phyloP scores from a whole-genome alignment of 345 rosid species.

The Citrus trifoliata region DNA sequence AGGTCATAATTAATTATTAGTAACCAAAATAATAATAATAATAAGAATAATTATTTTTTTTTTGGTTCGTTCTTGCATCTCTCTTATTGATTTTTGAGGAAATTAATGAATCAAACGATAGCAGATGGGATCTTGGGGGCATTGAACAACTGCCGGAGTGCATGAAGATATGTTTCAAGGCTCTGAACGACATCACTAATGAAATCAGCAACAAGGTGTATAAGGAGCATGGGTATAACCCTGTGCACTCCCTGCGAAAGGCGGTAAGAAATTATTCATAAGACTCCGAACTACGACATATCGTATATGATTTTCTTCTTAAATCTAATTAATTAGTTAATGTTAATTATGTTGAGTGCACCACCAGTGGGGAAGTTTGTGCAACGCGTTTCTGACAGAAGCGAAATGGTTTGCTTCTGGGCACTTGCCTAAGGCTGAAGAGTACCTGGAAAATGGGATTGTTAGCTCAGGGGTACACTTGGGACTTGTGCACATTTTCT shows the following conservation, averaged over 20 bases:
- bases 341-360: too few relatives aligned
- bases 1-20: too few relatives aligned
- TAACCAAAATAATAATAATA: neutral
- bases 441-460: slow-evolving; percentile 59
- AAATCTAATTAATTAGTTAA: neutral
- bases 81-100: too few relatives aligned
- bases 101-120: neutral
- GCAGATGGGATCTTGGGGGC: slow-evolving; percentile 41
- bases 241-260: slow-evolving; percentile 33
- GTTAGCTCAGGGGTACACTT: slow-evolving; percentile 54
- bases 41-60: too few relatives aligned
- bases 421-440: slow-evolving; percentile 30
- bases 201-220: slow-evolving; percentile 38
- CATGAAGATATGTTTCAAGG: slow-evolving; percentile 43
- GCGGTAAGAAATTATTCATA: slow-evolving; percentile 22
- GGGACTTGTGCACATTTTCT: slow-evolving; percentile 46
- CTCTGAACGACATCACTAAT: slow-evolving; percentile 33
- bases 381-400: slow-evolving; percentile 55
- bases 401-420: slow-evolving; percentile 53
- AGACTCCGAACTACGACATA: too few relatives aligned
- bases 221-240: slow-evolving; percentile 38
- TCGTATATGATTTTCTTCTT: neutral
- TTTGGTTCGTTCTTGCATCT: too few relatives aligned
- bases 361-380: slow-evolving; percentile 50
- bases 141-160: slow-evolving; percentile 30